Base-by-base conservation (phyloP, 2,329 filamentous ascomycete genomes). In the Diaporthe destruens region DNA sequence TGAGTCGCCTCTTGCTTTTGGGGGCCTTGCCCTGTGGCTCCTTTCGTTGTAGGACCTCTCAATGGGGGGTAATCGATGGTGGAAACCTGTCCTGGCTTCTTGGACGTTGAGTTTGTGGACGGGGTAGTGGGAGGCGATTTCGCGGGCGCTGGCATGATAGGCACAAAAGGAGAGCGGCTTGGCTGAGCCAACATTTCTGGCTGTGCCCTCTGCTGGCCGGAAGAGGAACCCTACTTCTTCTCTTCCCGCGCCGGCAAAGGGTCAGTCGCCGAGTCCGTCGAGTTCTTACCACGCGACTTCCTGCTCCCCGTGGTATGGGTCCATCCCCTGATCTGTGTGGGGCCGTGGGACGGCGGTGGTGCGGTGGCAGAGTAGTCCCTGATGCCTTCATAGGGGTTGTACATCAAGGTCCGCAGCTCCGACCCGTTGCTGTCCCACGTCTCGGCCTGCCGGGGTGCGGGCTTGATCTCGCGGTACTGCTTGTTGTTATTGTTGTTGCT, bases 331-430 rank as follows among this genome's bases (percentile, higher is more conserved):
- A 90, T 89, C 55, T 85, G 84, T 16, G 87, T 88, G 0, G 88
- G 88, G 0, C 87, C 88, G 20, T 85, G 87, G 61, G 84, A 85
- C 11, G 88, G 88, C 39, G 89, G 84, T 18, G 88, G 87, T 65
- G 89, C 88, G 23, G 84, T 85, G 2, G 87, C 84, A 5, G 83
- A 82, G 55, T 88, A 89, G 76, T 90, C 88, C 77, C 90, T 90
- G 77, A 90, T 89, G 25, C 87, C 86, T 74, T 86, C 85, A 36
- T 82, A 83, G 59, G 86, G 85, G 72, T 87, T 84, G 75, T 90
- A 90, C 49, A 86, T 87, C 4, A 89, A 87, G 5, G 89, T 89
- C 71, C 88, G 86, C n/a, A 90, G 82, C 76, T 90, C 88, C 20
- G 85, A 83, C 25, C 81, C 81, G 51, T 79, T 80, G 76, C 85